phyloP scores from a whole-genome alignment of 768 basidiomycete species.

The Vararia minispora region DNA sequence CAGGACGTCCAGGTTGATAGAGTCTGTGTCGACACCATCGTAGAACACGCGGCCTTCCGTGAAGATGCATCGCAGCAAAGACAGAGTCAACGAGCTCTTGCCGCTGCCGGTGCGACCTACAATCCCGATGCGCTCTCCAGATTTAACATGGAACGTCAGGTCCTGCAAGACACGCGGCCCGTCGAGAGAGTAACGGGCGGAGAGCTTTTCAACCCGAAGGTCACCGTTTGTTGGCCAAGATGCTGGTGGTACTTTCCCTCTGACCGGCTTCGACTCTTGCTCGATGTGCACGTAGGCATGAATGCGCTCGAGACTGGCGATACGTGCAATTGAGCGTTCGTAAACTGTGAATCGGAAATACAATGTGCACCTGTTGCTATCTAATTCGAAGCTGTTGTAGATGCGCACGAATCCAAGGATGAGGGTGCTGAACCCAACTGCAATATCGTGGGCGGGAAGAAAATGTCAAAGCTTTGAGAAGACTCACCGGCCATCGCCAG shows the following conservation, averaged over 20 bases:
- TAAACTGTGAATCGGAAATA: not conserved
- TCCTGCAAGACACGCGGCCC: constrained; percentile 48
- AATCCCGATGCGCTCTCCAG: constrained; percentile 46
- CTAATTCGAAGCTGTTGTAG: constrained; percentile 34
- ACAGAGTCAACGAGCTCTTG: constrained; percentile 40
- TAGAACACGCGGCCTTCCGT: constrained; percentile 36
- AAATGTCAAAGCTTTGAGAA: no score
- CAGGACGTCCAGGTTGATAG: constrained; percentile 35
- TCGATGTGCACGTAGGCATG: constrained; percentile 35
- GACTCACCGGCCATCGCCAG: constrained; percentile 38
- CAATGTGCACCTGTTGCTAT: no score
- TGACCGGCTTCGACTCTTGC: constrained; percentile 29
- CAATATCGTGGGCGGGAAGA: no score
- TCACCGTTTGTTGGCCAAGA: constrained; percentile 41
- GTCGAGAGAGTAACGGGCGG: constrained; percentile 27
- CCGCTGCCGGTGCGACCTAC: constrained; percentile 35
- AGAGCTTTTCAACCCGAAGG: constrained; percentile 31
- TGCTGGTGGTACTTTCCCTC: constrained; percentile 32
- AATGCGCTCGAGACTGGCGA: constrained; percentile 27
- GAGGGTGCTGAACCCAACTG: constrained; percentile 16
- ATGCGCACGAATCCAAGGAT: constrained; percentile 26
- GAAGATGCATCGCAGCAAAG: constrained; percentile 37
- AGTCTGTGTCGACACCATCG: constrained; percentile 29
- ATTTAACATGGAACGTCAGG: constrained; percentile 37
- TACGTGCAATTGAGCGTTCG: not conserved